Evolutionary conservation across 176 grass and related monocot genomes (phyloP).

Genomic region (Otatea glauca): DNA sequence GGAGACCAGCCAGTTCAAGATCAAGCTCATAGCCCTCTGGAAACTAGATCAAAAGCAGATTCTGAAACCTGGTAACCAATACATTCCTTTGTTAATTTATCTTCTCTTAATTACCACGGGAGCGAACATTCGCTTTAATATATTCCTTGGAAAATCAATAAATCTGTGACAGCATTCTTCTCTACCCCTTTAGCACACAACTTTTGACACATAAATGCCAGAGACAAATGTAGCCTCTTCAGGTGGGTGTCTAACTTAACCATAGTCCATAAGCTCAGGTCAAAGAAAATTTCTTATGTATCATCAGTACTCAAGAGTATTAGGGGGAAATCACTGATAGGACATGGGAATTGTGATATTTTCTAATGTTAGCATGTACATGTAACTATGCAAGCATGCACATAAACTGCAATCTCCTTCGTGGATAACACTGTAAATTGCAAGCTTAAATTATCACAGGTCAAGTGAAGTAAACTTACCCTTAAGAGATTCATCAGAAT

Average conservation of each 20-base stretch:
- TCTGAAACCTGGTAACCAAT: background rate
- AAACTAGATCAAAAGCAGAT: constrained; percentile 18
- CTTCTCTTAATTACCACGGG: background rate
- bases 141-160: constrained; percentile 12
- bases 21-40: background rate
- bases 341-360: background rate
- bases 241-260: constrained; percentile 7
- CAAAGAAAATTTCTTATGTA: background rate
- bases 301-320: background rate
- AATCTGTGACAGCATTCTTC: background rate
- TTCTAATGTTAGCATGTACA: constrained; percentile 3
- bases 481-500: constrained; percentile 98
- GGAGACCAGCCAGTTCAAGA: background rate
- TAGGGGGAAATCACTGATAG: background rate
- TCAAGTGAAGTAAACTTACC: constrained; percentile 56
- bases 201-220: background rate
- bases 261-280: background rate
- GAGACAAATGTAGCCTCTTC: constrained; percentile 4
- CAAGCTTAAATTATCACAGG: constrained; percentile 16
- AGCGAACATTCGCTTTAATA: background rate
- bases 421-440: constrained; percentile 14
- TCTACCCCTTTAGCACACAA: background rate
- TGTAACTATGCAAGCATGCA: background rate
- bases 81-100: background rate
- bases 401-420: constrained; percentile 4